Evolutionary conservation across 805 yeast species (phyloP).

Genomic region (Wilhelminamyces savonicus): DNA sequence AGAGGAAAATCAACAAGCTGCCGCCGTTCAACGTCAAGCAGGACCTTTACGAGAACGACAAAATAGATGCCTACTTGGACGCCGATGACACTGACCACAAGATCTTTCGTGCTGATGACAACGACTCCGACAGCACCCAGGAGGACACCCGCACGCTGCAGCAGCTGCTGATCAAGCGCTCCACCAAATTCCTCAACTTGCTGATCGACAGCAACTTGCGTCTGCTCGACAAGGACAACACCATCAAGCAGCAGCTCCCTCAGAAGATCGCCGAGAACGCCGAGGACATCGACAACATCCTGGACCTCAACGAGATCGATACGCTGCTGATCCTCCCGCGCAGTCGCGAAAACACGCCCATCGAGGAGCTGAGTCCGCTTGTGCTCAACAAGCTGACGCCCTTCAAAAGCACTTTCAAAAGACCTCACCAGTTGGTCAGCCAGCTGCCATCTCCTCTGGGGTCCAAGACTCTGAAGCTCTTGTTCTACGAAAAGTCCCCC

Average conservation of each 20-base stretch:
- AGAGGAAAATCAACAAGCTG: constrained; percentile 28
- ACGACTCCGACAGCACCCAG: constrained; percentile 3
- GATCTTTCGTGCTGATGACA: constrained; percentile 1
- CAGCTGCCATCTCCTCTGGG: constrained; percentile 37
- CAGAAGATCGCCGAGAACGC: neutral
- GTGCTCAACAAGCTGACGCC: constrained; percentile 6
- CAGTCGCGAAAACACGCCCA: constrained; percentile 6
- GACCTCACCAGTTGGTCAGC: constrained; percentile 39
- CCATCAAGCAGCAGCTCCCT: neutral
- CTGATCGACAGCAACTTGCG: constrained; percentile 26
- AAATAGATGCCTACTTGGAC: constrained; percentile 15
- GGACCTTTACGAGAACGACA: constrained; percentile 16
- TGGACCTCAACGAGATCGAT: constrained; percentile 21
- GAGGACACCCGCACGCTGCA: constrained; percentile 6
- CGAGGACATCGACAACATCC: constrained; percentile 17
- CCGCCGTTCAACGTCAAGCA: constrained; percentile 37
- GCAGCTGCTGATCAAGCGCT: constrained; percentile 29
- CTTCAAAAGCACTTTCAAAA: constrained; percentile 25
- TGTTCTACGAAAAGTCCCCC: constrained; percentile 1
- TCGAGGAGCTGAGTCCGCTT: constrained; percentile 8
- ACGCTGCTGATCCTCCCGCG: constrained; percentile 6
- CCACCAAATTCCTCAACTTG: constrained; percentile 35
- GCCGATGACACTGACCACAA: constrained; percentile 7
- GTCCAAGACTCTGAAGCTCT: constrained; percentile 3
- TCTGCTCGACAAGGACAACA: constrained; percentile 1